Base-by-base conservation (phyloP, 2,329 filamentous ascomycete species). In the Chrysosporium keratinophilum region DNA sequence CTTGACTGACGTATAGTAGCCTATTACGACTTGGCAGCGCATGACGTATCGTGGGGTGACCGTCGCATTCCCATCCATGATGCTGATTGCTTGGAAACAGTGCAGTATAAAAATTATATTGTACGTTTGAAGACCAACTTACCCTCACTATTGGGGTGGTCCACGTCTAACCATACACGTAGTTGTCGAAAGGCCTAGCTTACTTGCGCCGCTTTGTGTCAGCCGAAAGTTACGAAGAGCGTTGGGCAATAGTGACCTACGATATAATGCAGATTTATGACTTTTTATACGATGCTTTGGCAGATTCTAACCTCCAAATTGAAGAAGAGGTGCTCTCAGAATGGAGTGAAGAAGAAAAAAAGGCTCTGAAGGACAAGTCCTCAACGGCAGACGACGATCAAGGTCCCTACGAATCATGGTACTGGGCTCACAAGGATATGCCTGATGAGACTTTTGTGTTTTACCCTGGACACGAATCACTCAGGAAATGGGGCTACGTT, bases 41-140 rank as follows among this genome's bases (percentile, higher is more conserved):
- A 57, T 50, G 43, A 55, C 42, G 37, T 57, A 19, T 6, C 11
- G 9, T 57, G 56, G 56, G 56, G 56, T 7, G 39, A 46, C 34
- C 34, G 45, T 23, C 33, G 35, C 42, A 35, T 55, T 33, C 52
- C 46, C 23, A 34, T 33, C n/a, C 15, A 41, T 34, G 50, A 52
- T 33, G 44, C 2, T 15, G 40, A 31, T 10, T 1, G 42, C 42
- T 14, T 20, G 7, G 10, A 34, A 14, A 15, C 40, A 28, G 47
- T 33, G 34, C 3, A 20, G 17, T 20, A 28, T n/a, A 28, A 46
- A 14, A 28, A 46, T 33, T 39, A 19, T 23, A 5, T 50, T 50
- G 40, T 51, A 51, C 45, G 48, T 20, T 50, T 50, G 14, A 31
- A 31, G 41, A 19, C 19, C 15, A 11, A 5, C 33, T 39, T 39